A percentile compares a stretch with the other conserved stretches of the same genome.
These are phyloP conservation scores for Aspergillus unguis DNA, from an alignment of 2,329 filamentous ascomycete species.

Conservation along the genomic window DNA sequence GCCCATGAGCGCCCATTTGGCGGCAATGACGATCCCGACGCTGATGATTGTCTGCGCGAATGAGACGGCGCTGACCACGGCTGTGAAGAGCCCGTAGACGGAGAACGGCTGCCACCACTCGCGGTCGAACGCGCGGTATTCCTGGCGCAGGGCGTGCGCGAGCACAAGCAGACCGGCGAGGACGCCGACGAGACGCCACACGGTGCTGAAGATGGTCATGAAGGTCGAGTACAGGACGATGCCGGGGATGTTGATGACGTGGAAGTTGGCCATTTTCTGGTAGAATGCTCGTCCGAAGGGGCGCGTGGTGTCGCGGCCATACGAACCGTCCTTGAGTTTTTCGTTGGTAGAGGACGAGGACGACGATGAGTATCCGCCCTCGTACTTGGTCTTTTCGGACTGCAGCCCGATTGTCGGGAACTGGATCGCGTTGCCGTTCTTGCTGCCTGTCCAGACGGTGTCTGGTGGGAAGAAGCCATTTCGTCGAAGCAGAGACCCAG, in stretches of 20 bases:
- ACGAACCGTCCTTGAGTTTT: neutral
- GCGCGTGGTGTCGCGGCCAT: constrained; percentile 18
- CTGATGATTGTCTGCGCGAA: constrained; percentile 34
- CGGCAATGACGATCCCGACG: constrained; percentile 42
- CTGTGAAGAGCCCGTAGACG: neutral
- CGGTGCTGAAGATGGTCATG: neutral
- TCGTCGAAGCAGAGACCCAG: constrained; percentile 51
- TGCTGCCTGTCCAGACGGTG: constrained; percentile 53
- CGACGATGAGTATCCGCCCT: neutral
- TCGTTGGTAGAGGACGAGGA: constrained; percentile 3
- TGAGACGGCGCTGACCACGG: neutral
- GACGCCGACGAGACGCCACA: constrained; percentile 1
- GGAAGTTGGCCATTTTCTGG: constrained; percentile 4
- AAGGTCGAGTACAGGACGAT: constrained; percentile 3
- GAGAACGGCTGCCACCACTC: constrained; percentile 10
- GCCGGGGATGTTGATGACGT: constrained; percentile 1
- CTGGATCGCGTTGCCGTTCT: constrained; percentile 51
- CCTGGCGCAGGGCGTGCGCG: neutral
- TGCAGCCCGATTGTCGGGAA: constrained; percentile 25
- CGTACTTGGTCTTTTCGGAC: neutral
- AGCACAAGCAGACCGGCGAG: neutral
- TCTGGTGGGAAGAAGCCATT: constrained; percentile 45
- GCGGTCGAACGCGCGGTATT: constrained; percentile 1
- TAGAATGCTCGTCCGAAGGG: constrained; percentile 54
- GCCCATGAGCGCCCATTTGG: constrained; percentile 55